phyloP scores from a whole-genome alignment of 345 rosid genomes.

The Brassica incana region DNA sequence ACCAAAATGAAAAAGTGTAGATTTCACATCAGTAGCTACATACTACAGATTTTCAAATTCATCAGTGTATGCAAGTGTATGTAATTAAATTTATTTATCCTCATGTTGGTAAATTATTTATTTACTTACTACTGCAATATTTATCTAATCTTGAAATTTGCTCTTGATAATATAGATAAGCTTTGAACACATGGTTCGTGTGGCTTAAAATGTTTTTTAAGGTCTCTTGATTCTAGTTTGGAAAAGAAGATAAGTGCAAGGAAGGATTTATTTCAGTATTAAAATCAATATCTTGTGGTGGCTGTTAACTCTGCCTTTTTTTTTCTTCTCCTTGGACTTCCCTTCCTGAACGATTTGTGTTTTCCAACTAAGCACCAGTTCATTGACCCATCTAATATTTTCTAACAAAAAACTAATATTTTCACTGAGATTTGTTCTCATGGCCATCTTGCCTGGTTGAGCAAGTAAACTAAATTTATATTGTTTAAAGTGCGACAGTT shows the following conservation, averaged over 20 bases:
- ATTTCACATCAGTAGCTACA: slow-evolving; percentile 27
- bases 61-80: not conserved
- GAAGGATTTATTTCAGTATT: slow-evolving; percentile 26
- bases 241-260: slow-evolving; percentile 51
- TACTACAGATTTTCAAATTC: not conserved
- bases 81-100: not conserved
- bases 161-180: slow-evolving; percentile 24
- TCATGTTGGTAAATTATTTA: slow-evolving; percentile 9
- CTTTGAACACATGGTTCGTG: slow-evolving; percentile 38
- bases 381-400: slow-evolving; percentile 10
- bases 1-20: slow-evolving; percentile 25
- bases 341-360: slow-evolving; percentile 26
- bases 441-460: not conserved
- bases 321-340: slow-evolving; percentile 39
- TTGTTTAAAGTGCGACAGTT: not conserved
- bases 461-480: not conserved
- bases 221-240: slow-evolving; percentile 41
- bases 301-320: slow-evolving; percentile 19
- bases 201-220: slow-evolving; percentile 42
- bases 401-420: slow-evolving; percentile 13
- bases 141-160: not conserved
- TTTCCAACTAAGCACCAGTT: slow-evolving; percentile 29
- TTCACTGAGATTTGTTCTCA: slow-evolving; percentile 1
- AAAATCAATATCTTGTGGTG: slow-evolving; percentile 43
- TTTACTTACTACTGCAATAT: slow-evolving; percentile 3